These are phyloP conservation scores for Ceratobasidium sp. DNA, from an alignment of 1,284 basidiomycete species.

Conservation along the genomic window DNA sequence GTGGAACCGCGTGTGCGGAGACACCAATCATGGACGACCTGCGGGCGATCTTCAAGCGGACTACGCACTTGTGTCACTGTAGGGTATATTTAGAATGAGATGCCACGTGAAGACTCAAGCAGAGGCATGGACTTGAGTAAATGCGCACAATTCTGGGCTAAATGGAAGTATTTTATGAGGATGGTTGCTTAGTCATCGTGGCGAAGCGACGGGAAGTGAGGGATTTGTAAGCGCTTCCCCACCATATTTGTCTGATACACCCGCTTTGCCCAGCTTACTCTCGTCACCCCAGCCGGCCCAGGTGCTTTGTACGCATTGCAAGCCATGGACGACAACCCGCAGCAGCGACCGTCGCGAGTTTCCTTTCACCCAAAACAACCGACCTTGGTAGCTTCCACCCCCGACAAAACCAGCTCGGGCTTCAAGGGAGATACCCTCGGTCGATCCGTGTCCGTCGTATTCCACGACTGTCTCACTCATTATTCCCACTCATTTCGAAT, in stretches of 20 bases:
- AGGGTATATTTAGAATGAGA: too few species aligned
- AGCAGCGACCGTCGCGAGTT: background rate
- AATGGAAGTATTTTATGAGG: slow-evolving; percentile 28
- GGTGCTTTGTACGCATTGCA: background rate
- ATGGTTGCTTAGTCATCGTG: slow-evolving; percentile 6
- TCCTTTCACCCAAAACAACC: slow-evolving; percentile 21
- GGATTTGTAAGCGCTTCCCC: slow-evolving; percentile 17
- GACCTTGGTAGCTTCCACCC: slow-evolving; percentile 1
- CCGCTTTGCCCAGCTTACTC: slow-evolving; percentile 13
- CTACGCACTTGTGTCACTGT: too few species aligned
- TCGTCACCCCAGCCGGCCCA: slow-evolving; percentile 29
- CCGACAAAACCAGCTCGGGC: background rate
- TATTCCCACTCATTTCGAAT: background rate
- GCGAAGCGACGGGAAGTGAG: slow-evolving; percentile 4
- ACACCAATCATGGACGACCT: too few species aligned
- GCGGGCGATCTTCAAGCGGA: too few species aligned
- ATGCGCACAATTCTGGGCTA: background rate
- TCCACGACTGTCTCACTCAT: background rate
- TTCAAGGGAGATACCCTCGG: slow-evolving; percentile 10
- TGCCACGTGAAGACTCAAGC: too few species aligned
- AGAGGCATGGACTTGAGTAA: background rate
- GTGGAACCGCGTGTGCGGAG: too few species aligned
- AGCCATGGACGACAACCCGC: slow-evolving; percentile 18
- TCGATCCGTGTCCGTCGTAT: slow-evolving; percentile 2
- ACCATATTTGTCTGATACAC: slow-evolving; percentile 40